These are phyloP conservation scores for Chaetomium sp. DNA, from an alignment of 2,329 filamentous ascomycete species.

Conservation along the genomic window DNA sequence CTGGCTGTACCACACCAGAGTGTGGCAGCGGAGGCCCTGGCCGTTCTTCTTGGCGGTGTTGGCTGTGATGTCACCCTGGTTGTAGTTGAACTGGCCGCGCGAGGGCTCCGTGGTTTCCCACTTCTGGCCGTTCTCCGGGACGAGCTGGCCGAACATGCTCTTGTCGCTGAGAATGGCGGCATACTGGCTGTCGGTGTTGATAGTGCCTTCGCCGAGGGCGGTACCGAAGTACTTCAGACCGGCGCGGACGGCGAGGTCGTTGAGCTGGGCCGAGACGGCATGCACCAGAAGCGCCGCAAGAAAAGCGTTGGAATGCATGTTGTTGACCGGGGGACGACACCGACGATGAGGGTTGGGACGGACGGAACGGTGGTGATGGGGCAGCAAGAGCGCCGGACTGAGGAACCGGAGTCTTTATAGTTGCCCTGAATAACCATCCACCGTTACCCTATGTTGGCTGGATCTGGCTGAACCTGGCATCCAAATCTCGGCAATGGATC, in stretches of 20 bases:
- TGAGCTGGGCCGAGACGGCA: slow-evolving; percentile 44
- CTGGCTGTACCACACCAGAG: slow-evolving; percentile 55
- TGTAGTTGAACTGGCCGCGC: slow-evolving; percentile 36
- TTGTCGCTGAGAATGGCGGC: slow-evolving; percentile 55
- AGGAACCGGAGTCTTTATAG: neutral
- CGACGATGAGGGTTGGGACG: slow-evolving; percentile 2
- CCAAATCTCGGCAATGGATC: slow-evolving; percentile 9
- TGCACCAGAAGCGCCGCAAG: slow-evolving; percentile 34
- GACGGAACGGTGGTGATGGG: neutral
- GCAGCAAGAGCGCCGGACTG: no score
- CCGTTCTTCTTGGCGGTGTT: slow-evolving; percentile 51
- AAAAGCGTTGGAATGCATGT: slow-evolving; percentile 31
- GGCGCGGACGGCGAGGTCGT: slow-evolving; percentile 56
- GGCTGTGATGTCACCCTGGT: slow-evolving; percentile 54
- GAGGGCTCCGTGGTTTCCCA: slow-evolving; percentile 65
- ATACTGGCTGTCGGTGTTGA: slow-evolving; percentile 56
- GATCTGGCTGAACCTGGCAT: neutral
- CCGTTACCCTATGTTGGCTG: neutral
- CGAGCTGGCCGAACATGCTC: slow-evolving; percentile 65
- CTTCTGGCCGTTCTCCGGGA: slow-evolving; percentile 65
- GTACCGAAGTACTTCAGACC: slow-evolving; percentile 66
- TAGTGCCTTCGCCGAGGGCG: slow-evolving; percentile 61
- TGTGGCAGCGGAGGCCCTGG: slow-evolving; percentile 65
- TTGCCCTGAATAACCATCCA: neutral
- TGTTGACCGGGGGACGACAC: slow-evolving; percentile 7